Evolutionary conservation across 305 asterid genomes (phyloP).

Genomic region (Solanum chacoense): DNA sequence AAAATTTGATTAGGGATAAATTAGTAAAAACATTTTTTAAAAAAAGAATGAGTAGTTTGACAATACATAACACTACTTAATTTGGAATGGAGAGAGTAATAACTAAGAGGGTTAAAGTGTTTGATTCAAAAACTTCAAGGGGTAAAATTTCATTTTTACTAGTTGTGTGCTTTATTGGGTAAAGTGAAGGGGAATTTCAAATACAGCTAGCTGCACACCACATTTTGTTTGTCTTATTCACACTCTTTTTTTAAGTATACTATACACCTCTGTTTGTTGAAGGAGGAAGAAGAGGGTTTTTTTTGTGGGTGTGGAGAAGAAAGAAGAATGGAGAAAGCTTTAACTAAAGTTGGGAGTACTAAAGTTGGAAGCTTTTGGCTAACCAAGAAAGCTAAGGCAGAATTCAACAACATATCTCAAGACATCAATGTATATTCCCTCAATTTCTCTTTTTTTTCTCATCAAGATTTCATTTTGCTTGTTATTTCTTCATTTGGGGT

Average conservation of each 20-base stretch:
- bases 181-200: neutral
- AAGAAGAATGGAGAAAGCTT: constrained; percentile 47
- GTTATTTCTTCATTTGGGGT: neutral
- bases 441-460: neutral
- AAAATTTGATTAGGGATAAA: neutral
- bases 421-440: constrained; percentile 38
- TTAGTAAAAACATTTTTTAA: too few relatives aligned
- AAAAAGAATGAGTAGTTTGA: neutral
- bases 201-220: constrained; percentile 9
- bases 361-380: constrained; percentile 73
- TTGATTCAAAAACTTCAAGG: neutral
- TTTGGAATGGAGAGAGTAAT: neutral
- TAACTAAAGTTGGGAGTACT: constrained; percentile 46
- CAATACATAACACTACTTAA: neutral
- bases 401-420: constrained; percentile 43
- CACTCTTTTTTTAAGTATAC: neutral
- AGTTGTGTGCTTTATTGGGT: neutral
- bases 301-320: constrained; percentile 21
- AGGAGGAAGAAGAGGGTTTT: neutral
- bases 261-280: neutral
- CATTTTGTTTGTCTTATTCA: neutral
- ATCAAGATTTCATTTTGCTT: neutral
- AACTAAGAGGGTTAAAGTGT: neutral
- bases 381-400: constrained; percentile 65
- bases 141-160: neutral